Conservation (phyloP, 2,329 filamentous ascomycete species). For the Colletotrichum sp. region DNA sequence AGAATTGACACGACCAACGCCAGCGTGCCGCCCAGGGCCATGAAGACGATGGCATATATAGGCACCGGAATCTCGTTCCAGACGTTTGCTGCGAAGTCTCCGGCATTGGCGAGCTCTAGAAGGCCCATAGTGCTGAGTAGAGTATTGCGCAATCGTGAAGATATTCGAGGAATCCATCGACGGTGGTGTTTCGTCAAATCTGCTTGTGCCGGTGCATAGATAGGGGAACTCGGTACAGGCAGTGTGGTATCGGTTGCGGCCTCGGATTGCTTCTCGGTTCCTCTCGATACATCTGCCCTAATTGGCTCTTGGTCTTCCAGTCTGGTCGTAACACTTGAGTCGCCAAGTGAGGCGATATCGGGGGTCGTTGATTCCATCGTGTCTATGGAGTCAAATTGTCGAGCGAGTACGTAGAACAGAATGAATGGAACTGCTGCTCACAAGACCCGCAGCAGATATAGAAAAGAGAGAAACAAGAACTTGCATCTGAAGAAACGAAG, state of each 20-base stretch:
- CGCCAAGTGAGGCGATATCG: neutral
- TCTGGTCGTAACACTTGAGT: neutral
- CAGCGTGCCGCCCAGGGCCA: conserved; percentile 56
- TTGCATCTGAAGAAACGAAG: neutral
- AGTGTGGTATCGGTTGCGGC: neutral
- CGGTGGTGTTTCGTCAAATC: neutral
- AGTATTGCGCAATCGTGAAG: neutral
- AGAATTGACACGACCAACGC: conserved; percentile 51
- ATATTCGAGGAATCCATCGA: neutral
- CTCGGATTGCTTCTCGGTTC: neutral
- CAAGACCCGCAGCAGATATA: neutral
- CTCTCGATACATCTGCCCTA: neutral
- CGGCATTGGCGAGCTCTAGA: conserved; percentile 60
- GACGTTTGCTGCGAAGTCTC: conserved; percentile 63
- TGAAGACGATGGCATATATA: conserved; percentile 50
- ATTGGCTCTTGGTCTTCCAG: neutral
- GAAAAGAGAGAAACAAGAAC: neutral
- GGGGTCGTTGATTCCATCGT: neutral
- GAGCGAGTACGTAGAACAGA: neutral
- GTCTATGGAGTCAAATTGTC: neutral
- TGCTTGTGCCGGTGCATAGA: neutral
- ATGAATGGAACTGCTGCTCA: neutral
- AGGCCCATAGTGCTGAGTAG: conserved; percentile 41
- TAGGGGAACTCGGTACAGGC: neutral
- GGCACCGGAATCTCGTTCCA: conserved; percentile 60